phyloP scores from a whole-genome alignment of 352 stramenopile genomes.

The Phytophthora uliginosa region DNA sequence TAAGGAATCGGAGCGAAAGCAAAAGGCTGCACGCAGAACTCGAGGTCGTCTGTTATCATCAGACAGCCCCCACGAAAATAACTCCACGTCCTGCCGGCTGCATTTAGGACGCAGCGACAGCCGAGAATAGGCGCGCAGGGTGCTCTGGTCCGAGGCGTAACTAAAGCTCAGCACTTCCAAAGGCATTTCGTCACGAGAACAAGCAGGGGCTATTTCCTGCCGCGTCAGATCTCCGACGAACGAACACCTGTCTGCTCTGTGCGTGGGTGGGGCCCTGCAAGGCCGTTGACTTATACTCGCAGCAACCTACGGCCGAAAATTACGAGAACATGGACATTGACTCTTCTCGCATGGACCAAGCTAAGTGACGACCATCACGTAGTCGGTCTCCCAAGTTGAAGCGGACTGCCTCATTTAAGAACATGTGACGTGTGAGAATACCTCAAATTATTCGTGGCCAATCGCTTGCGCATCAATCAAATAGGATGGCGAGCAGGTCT shows the following conservation, averaged over 20 bases:
- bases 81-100: slow-evolving; percentile 16
- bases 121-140: slow-evolving; percentile 10
- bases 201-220: background rate
- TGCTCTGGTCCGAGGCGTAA: slow-evolving; percentile 10
- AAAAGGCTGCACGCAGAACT: background rate
- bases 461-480: slow-evolving; percentile 8
- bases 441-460: slow-evolving; percentile 26
- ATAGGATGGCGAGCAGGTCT: slow-evolving; percentile 24
- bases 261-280: background rate
- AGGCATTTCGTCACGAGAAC: slow-evolving; percentile 11
- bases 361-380: background rate
- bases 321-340: background rate
- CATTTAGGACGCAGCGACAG: slow-evolving; percentile 6
- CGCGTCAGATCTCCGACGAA: background rate
- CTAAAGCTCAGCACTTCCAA: background rate
- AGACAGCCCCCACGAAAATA: slow-evolving; percentile 32
- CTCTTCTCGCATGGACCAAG: background rate
- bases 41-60: slow-evolving; percentile 24
- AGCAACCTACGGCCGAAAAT: background rate
- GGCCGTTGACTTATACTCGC: background rate
- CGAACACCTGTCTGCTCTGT: slow-evolving; percentile 1
- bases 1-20: background rate
- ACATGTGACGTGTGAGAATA: slow-evolving; percentile 38
- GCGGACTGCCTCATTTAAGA: slow-evolving; percentile 10
- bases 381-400: slow-evolving; percentile 1